A percentile compares a stretch with the other conserved stretches of the same genome.
phyloP scores from a whole-genome alignment of 2,329 filamentous ascomycete genomes.

The Arthrocladium fulminans region DNA sequence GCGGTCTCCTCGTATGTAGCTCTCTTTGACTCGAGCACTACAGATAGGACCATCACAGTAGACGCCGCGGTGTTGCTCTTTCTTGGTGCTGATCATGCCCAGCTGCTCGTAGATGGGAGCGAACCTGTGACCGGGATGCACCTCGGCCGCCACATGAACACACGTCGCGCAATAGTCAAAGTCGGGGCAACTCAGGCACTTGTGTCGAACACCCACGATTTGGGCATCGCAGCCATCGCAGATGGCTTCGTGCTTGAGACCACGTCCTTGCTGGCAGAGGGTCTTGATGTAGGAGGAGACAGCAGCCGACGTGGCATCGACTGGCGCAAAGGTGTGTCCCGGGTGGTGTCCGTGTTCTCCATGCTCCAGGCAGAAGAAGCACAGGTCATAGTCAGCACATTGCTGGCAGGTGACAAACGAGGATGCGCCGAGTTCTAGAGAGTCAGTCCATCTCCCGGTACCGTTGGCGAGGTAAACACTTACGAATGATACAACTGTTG shows the following conservation, averaged over 20 bases:
- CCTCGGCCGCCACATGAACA: conserved; percentile 54
- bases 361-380: conserved; percentile 66
- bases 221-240: conserved; percentile 90
- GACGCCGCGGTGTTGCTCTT: conserved; percentile 65
- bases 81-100: conserved; percentile 19
- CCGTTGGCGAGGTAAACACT: conserved; percentile 25
- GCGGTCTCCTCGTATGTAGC: conserved; percentile 69
- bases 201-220: conserved; percentile 84
- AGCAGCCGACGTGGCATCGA: conserved; percentile 52
- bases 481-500: conserved; percentile 59
- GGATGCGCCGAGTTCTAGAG: conserved; percentile 58
- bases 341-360: conserved; percentile 86
- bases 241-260: conserved; percentile 73
- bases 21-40: conserved; percentile 45
- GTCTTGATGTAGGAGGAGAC: conserved; percentile 54
- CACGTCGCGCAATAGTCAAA: conserved; percentile 91
- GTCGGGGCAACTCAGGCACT: conserved; percentile 93
- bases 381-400: conserved; percentile 90
- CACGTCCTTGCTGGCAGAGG: conserved; percentile 70
- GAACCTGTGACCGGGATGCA: conserved; percentile 79
- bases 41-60: conserved; percentile 94
- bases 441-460: neutral
- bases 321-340: conserved; percentile 64
- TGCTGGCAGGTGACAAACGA: conserved; percentile 76
- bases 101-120: conserved; percentile 72